These are phyloP conservation scores for Nitzschia sp. DNA, from an alignment of 108 stramenopile species.

Conservation along the genomic window DNA sequence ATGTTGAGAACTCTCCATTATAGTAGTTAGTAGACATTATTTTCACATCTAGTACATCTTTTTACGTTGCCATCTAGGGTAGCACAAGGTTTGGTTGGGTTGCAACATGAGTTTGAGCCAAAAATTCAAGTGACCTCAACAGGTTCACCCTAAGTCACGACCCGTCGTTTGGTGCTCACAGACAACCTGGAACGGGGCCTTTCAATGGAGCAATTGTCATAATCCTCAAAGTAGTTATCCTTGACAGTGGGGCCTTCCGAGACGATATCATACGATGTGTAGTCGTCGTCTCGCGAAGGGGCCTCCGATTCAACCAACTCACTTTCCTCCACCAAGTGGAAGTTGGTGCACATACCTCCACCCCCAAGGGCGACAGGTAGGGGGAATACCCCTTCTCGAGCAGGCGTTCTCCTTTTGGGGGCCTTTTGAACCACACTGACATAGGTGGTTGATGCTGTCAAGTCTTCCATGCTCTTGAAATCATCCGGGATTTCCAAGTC, in stretches of 20 bases:
- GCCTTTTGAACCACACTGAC: neutral
- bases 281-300: neutral
- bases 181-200: constrained; percentile 5
- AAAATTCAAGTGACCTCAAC: too few species aligned
- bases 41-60: too few species aligned
- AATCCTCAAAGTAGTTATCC: constrained; percentile 8
- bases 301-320: neutral
- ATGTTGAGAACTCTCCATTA: too few species aligned
- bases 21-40: too few species aligned
- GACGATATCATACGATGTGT: neutral
- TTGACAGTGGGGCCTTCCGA: neutral
- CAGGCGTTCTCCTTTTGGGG: neutral
- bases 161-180: neutral
- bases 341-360: constrained; percentile 4
- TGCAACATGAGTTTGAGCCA: too few species aligned
- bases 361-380: constrained; percentile 14
- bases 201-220: constrained; percentile 11
- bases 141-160: neutral
- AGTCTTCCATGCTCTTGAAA: neutral
- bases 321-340: constrained; percentile 9
- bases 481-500: constrained; percentile 6
- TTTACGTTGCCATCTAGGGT: too few species aligned
- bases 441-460: neutral
- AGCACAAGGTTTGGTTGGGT: too few species aligned
- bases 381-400: neutral